Evolutionary conservation across 1,139 yeast genomes (phyloP).

Genomic region (Entelexis sorbosivorans): DNA sequence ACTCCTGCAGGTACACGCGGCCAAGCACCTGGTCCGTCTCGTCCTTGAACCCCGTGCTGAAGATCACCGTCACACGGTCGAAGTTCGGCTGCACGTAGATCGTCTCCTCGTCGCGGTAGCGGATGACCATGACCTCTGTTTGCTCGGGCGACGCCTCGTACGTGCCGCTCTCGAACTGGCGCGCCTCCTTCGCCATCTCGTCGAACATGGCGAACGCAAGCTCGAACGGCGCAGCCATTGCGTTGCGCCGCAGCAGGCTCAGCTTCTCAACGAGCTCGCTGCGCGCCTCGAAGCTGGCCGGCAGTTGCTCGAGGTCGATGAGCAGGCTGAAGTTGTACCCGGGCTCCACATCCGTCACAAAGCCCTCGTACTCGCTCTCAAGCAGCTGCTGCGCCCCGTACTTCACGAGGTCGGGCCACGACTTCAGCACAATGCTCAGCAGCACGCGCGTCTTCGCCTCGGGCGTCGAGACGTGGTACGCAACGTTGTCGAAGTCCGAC

Average conservation of each 20-base stretch:
- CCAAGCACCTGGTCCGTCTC: slow-evolving; percentile 95
- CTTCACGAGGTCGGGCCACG: slow-evolving; percentile 59
- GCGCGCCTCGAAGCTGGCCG: slow-evolving; percentile 36
- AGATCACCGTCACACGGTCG: slow-evolving; percentile 93
- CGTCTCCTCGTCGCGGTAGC: slow-evolving; percentile 88
- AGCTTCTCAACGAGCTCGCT: slow-evolving; percentile 48
- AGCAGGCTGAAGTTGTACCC: slow-evolving; percentile 76
- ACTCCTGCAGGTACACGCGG: slow-evolving; percentile 90
- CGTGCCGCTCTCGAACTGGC: slow-evolving; percentile 35
- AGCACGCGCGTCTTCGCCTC: slow-evolving; percentile 39
- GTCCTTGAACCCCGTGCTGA: slow-evolving; percentile 88
- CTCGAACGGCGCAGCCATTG: slow-evolving; percentile 89
- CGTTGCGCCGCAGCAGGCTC: slow-evolving; percentile 68
- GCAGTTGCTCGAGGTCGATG: slow-evolving; percentile 46
- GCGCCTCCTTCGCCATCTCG: slow-evolving; percentile 41
- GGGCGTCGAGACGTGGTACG: slow-evolving; percentile 81
- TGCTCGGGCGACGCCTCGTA: slow-evolving; percentile 37
- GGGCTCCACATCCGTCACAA: slow-evolving; percentile 43
- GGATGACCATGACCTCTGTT: slow-evolving; percentile 59
- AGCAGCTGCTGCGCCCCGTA: slow-evolving; percentile 46
- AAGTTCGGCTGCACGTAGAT: slow-evolving; percentile 85
- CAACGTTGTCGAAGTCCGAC: slow-evolving; percentile 91
- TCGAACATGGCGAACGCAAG: slow-evolving; percentile 73
- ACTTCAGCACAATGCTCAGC: slow-evolving; percentile 61
- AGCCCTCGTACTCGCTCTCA: slow-evolving; percentile 36